Base-by-base conservation (phyloP, 768 basidiomycete genomes). In the Asterophora parasitica region DNA sequence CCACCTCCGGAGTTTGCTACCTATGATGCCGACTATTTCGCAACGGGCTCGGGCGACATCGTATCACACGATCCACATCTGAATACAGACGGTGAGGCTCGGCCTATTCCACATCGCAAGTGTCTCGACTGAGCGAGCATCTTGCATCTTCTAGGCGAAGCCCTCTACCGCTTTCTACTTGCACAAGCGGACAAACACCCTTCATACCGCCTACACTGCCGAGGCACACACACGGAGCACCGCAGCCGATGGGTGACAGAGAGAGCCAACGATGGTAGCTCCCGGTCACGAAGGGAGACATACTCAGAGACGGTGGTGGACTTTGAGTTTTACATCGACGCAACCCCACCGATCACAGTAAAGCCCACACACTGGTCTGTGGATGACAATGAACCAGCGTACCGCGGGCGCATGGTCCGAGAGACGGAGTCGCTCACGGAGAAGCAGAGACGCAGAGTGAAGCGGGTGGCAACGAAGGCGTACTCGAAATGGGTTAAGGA, bases 31-130 rank as follows among this genome's bases (percentile, higher is more conserved):
- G 74, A 83, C 49, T 81, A 70, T 63, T 81, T 78, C 52, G 63
- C 73, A 17, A 67, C 67, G 1, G 62, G 62, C 28, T 48, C 66
- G 34, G 81, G 79, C 2, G 62, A 81, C 38, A 68, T 85, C 50
- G 65, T 88, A 44, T 85, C 85, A 11, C 86, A 88, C 60, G 88
- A 89, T 55, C 66, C 61, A 4, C 83, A 85, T 58, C 62, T 87
- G 38, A 87, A 87, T 48, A 64, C 74, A 41, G 84, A 87, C 54
- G 83, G 83, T 66, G 39, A 71, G 45, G 27, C 68, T 59, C 45
- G 15, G 27, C 28, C 0, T 33, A 23, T 23, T 6, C 23, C 23
- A 23, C 6, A 31, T 35, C 44, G 36, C 13, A 44, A 42, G 26
- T 28, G 43, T n/a, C 16, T 20, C 34, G 45, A n/a, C 36, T 48